Conservation (phyloP, 352 stramenopile species). For the Hyaloperonospora brassicae region DNA sequence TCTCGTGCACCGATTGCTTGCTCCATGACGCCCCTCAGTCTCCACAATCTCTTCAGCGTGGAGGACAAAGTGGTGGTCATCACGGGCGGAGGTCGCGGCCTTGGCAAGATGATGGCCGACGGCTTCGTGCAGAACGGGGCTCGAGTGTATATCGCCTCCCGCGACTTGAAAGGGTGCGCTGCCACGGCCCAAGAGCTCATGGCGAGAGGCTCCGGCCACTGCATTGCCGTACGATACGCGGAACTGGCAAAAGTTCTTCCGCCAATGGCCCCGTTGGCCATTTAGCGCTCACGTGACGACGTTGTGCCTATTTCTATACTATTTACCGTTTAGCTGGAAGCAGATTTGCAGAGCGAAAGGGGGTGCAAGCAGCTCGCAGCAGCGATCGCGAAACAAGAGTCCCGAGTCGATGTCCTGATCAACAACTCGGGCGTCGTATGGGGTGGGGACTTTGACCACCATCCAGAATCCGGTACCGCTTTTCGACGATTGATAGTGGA, state of each 20-base stretch:
- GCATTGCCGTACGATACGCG: conserved; percentile 31
- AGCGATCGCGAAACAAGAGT: conserved; percentile 68
- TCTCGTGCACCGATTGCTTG: too few species aligned
- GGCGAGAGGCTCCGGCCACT: conserved; percentile 47
- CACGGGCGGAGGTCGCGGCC: conserved; percentile 90
- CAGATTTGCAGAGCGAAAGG: conserved; percentile 25
- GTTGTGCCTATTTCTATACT: neutral
- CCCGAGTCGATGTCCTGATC: conserved; percentile 86
- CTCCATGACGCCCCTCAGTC: too few species aligned
- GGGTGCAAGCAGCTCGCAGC: conserved; percentile 39
- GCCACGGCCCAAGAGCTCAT: conserved; percentile 65
- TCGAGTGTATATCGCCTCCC: conserved; percentile 90
- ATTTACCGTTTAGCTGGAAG: conserved; percentile 25
- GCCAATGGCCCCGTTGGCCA: too few species aligned
- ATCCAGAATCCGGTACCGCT: conserved; percentile 15
- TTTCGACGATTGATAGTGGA: too few species aligned
- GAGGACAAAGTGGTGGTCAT: conserved; percentile 83
- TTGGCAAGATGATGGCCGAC: conserved; percentile 94
- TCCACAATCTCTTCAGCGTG: conserved; percentile 38
- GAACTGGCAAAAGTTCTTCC: neutral
- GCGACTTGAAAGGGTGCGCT: conserved; percentile 71
- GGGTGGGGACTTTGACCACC: conserved; percentile 33
- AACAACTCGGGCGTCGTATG: conserved; percentile 91
- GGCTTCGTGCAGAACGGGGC: conserved; percentile 88
- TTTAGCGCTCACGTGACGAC: neutral